Base-by-base conservation (phyloP, 2,329 filamentous ascomycete species). In the Cadophora sp. region DNA sequence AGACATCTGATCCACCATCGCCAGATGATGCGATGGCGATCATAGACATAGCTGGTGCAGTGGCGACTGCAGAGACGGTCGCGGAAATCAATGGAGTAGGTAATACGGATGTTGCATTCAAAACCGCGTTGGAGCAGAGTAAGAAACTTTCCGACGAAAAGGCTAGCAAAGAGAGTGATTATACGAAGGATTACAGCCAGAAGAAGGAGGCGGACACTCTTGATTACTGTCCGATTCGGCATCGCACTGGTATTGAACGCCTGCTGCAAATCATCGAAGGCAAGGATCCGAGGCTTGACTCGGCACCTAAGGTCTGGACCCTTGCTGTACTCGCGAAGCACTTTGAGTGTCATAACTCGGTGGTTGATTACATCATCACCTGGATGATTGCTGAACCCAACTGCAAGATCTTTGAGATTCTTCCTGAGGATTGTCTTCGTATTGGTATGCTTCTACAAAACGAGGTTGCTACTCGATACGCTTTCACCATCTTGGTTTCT, bases 271-370 rank as follows among this genome's bases (percentile, higher is more conserved):
- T 85, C 12, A 83, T 92, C 50, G 82, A 87, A 70, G 85, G 85
- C 2, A 80, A 84, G 3, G 79, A 83, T 34, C 81, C 88, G 0
- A 79, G 82, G 1, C 77, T 93, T 16, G 86, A 92, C 77, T 91
- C 89, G 0, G 90, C 90, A 0, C 82, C 85, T 12, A 88, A 90
- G 16, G 79, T 91, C 46, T 92, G 88, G 83, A 92, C 89, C 0
- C 82, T 91, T n/a, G 85, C 87, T 40, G 86, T 85, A 3, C 77
- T 92, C 9, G 86, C 88, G 8, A 86, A 86, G 68, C 81, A 88
- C 48, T 84, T 91, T 62, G 86, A 88, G 31, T 85, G 87, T 65
- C 75, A 77, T 1, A 70, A 73, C 4, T 76, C 81, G 8, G 76
- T 88, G 24, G 83, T 76, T 31, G 83, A 87, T 61, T 80, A 80